Base-by-base conservation (phyloP, 148 eudicot species). In the Selenicereus undatus region DNA sequence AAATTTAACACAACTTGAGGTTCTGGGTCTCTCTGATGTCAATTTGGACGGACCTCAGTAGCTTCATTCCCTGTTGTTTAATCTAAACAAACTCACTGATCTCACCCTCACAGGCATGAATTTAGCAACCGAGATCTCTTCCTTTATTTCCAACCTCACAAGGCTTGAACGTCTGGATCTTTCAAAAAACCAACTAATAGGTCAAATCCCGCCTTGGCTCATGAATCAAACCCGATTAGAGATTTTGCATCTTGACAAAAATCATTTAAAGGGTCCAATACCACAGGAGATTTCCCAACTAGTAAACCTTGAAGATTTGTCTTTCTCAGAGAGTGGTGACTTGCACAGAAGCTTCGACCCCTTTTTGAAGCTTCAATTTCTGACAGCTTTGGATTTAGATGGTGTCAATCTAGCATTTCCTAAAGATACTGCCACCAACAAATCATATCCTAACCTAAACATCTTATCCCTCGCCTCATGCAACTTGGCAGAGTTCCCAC, bases 181-280 rank as follows among this genome's bases (percentile, higher is more conserved):
- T 24, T 11, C 21, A 0, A 24, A 18, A 11, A 82, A 82, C 24
- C 77, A 71, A 10, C 79, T 82, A 36, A 73, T 74, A 81, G 83
- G 73, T 70, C 39, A 39, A 0, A 39, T 88, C 30, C 90, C 88
- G 7, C 14, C n/a, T 8, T 82, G 81, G 24, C 58, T 85, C 8
- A 54, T 51, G 17, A 83, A 83, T 45, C 65, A 76, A 14, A 83
- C 78, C 17, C 27, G 77, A 29, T 75, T 85, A 20, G 20, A 42
- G 9, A 0, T 0, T 29, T 26, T 83, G 10, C 29, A 22, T 32
- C 48, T 88, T 18, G 5, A 32, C 2, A 3, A 0, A 3, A 88
- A 85, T 68, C 18, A 71, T 5, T 60, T 88, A 14, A 16, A 18
- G 5, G 86, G 86, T 51, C 56, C 82, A 10, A 76, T 88, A 8